Evolutionary conservation across 2,329 filamentous ascomycete genomes (phyloP).

Genomic region (Fusarium kyushuense): DNA sequence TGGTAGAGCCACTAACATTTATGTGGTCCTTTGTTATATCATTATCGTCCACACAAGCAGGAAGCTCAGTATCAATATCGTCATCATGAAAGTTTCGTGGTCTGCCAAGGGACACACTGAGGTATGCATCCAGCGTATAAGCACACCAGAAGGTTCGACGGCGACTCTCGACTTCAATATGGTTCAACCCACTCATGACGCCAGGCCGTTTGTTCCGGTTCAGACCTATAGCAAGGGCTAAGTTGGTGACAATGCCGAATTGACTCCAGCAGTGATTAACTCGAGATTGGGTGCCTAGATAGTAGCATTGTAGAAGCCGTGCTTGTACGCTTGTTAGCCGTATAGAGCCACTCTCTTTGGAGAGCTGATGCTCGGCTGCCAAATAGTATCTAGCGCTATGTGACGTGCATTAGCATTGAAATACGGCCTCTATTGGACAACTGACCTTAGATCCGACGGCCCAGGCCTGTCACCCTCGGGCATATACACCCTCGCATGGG

Average conservation of each 20-base stretch:
- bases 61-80: conserved; percentile 45
- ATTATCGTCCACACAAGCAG: conserved; percentile 41
- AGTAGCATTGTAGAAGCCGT: conserved; percentile 58
- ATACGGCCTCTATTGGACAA: accelerated
- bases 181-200: conserved; percentile 24
- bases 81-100: conserved; percentile 45
- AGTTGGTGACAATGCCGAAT: conserved; percentile 58
- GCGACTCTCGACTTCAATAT: conserved; percentile 42
- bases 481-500: conserved; percentile 61
- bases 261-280: conserved; percentile 62
- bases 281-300: conserved; percentile 58
- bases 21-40: conserved; percentile 40
- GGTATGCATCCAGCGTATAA: conserved; percentile 44
- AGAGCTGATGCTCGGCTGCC: conserved; percentile 54
- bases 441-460: conserved; percentile 42
- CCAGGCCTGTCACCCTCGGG: conserved; percentile 44
- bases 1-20: conserved; percentile 2
- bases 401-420: not conserved
- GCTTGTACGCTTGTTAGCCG: conserved; percentile 57
- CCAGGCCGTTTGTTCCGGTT: conserved; percentile 38
- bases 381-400: conserved; percentile 42
- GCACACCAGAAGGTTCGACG: conserved; percentile 46
- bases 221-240: conserved; percentile 54
- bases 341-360: conserved; percentile 55
- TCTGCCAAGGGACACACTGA: conserved; percentile 42